Conservation (phyloP, 2,329 filamentous ascomycete species). For the Colletotrichum australisinense region DNA sequence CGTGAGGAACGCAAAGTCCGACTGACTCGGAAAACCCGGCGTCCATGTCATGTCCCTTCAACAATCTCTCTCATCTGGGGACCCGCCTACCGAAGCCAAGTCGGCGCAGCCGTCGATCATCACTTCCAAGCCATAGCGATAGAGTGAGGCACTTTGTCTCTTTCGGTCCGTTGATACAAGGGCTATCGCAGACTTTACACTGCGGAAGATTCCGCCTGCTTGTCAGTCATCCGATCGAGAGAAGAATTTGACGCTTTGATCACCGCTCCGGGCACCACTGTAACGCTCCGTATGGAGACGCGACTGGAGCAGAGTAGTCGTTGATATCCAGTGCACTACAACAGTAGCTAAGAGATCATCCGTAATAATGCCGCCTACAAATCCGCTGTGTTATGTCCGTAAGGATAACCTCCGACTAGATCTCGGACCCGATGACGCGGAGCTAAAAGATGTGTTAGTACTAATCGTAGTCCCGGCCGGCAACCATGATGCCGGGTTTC, state of each 20-base stretch:
- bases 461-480: not conserved
- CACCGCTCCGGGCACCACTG: not conserved
- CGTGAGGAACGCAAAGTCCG: not conserved
- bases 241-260: not conserved
- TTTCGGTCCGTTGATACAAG: slow-evolving; percentile 11
- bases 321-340: not conserved
- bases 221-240: not conserved
- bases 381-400: not conserved
- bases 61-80: not conserved
- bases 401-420: no score
- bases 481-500: no score
- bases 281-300: not conserved
- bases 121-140: not conserved
- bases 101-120: slow-evolving; percentile 16
- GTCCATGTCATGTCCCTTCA: not conserved
- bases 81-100: not conserved
- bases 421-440: not conserved
- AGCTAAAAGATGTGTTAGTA: not conserved
- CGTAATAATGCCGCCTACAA: not conserved
- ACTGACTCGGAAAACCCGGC: slow-evolving; percentile 3
- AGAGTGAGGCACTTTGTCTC: not conserved
- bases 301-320: not conserved
- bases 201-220: not conserved
- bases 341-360: not conserved
- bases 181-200: not conserved